Evolutionary conservation across 2,329 filamentous ascomycete species (phyloP), one percentile per base, ranked within the genome.

Genomic region (Phaeophleospora eucalypticola): DNA sequence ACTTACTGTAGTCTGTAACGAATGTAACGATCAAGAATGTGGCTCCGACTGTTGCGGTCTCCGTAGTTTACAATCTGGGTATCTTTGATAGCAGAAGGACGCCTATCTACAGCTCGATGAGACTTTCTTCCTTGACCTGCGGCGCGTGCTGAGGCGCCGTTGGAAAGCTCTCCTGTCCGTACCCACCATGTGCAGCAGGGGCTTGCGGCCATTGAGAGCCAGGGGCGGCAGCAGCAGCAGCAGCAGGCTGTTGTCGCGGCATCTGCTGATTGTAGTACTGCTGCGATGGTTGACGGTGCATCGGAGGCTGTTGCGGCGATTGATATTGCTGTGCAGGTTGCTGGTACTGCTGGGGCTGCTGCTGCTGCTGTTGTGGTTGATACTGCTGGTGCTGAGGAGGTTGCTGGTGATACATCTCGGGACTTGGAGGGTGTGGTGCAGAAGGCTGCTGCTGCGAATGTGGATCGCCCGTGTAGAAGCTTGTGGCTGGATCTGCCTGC

Each of bases 391-490:
- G 57, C 4, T 49, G 51, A 36, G 56, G 62, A 7, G 63, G 65
- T 27, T 61, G 65, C 38, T 68, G 66, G 21, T 62, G 61, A 39
- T 66, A 63, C 41, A 57, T 57, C 19, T 61, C 58, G 15, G 64
- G 62, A 48, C 59, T 62, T 9, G 57, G 52, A 15, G 52, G 61
- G 34, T 63, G 42, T 16, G 44, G 20, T n/a, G 48, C 43, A 29
- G 39, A 39, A n/a, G 36, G 35, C 10, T 21, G 49, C 27, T 47
- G 46, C 27, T 53, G 52, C 15, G 47, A 46, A 18, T 59, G 58
- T 35, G 57, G 59, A 19, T 59, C 66, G 53, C 68, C 74, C 58
- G 79, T 81, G 63, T 84, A 86, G 58, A 79, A 83, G 8, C 75
- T 73, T 9, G 76, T 71, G 48, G 72, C 78, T 1, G 78, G 72